Evolutionary conservation across 2,329 filamentous ascomycete genomes (phyloP), one percentile per base, ranked within the genome.

Genomic region (Aureobasidium zeae): DNA sequence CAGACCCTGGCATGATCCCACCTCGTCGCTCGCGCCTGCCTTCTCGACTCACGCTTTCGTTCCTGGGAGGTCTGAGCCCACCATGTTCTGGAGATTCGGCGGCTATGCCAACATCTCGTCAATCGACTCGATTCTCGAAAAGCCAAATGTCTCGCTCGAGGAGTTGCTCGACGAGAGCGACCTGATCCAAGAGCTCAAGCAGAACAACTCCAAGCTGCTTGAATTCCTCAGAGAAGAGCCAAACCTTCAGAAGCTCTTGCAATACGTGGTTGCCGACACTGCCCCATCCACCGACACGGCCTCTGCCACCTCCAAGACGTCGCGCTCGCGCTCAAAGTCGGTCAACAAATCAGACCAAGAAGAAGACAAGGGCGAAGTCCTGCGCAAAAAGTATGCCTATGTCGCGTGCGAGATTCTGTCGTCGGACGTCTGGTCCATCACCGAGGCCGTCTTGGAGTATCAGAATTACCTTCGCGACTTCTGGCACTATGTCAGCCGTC

Each of bases 1-100:
- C n/a, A n/a, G 26, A 36, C 26, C 37, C 28, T 42, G 45, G 45
- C 36, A 47, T 47, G 45, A n/a, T n/a, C n/a, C n/a, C 38, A n/a
- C 5, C n/a, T 31, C 15, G n/a, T 20, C 38, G 17, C 19, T 6
- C 25, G n/a, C 17, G n/a, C n/a, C n/a, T n/a, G n/a, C n/a, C n/a
- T n/a, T n/a, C n/a, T n/a, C n/a, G n/a, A n/a, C n/a, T n/a, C n/a
- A n/a, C n/a, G n/a, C n/a, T n/a, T n/a, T n/a, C n/a, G n/a, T n/a
- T n/a, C n/a, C n/a, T n/a, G n/a, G n/a, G n/a, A n/a, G n/a, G n/a
- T n/a, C n/a, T n/a, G n/a, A n/a, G n/a, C n/a, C 44, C 26, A 36
- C 66, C 72, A 98, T 98, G 91, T 98, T 98, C 69, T 98, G 91
- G 91, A 83, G 89, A 69, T 98, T 96, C 75, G 89, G 91, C 75